phyloP scores from a whole-genome alignment of 1,284 basidiomycete species.

The Crucibulum parvulum region DNA sequence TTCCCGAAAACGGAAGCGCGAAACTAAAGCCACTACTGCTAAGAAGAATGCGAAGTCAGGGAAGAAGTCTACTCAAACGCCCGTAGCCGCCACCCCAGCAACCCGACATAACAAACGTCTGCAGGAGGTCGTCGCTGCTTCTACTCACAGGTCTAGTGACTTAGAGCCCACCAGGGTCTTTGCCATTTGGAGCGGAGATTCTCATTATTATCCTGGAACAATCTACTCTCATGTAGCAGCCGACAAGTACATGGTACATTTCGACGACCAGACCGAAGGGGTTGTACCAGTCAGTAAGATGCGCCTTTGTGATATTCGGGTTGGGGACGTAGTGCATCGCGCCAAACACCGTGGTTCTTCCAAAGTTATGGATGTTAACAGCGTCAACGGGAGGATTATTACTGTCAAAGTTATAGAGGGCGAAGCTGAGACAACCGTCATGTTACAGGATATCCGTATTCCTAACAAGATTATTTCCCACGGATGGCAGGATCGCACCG shows the following conservation, averaged over 20 bases:
- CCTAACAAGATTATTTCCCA: conserved; percentile 52
- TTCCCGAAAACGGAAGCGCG: conserved; percentile 59
- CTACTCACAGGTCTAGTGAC: conserved; percentile 20
- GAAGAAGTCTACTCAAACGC: conserved; percentile 19
- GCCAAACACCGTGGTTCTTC: conserved; percentile 25
- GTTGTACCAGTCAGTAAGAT: conserved; percentile 58
- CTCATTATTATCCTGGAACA: conserved; percentile 67
- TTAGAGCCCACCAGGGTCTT: conserved; percentile 60
- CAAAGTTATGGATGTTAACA: conserved; percentile 41
- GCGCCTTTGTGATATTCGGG: conserved; percentile 54
- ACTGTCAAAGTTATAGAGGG: conserved; percentile 48
- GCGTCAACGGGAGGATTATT: conserved; percentile 32
- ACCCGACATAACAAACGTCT: conserved; percentile 30
- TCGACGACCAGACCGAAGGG: conserved; percentile 63
- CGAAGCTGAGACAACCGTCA: conserved; percentile 39
- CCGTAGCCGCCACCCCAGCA: conserved; percentile 4
- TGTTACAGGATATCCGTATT: conserved; percentile 49
- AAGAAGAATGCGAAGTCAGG: conserved; percentile 3
- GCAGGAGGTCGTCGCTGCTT: conserved; percentile 34
- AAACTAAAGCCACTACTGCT: conserved; percentile 12
- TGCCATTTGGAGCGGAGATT: conserved; percentile 67
- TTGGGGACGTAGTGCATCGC: conserved; percentile 63
- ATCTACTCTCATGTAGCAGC: conserved; percentile 44
- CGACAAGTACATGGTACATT: conserved; percentile 53
- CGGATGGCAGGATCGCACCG: conserved; percentile 59